Base-by-base conservation (phyloP, 352 stramenopile species). In the Phytophthora lateralis region DNA sequence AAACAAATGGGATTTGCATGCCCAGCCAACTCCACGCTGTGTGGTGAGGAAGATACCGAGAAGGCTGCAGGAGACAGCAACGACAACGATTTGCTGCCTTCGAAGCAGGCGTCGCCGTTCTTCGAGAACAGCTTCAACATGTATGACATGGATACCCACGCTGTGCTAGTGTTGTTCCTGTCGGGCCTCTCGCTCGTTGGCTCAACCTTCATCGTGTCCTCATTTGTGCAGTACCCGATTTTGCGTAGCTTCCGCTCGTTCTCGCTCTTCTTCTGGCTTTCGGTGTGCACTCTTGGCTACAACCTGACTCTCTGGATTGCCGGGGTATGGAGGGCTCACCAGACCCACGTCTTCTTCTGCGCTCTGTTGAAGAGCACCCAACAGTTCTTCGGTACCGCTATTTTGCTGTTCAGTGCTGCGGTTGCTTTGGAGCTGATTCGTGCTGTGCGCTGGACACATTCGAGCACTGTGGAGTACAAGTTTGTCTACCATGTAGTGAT, bases 1-100 rank as follows among this genome's bases (percentile, higher is more conserved):
- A 89, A 95, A 59, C 82, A 86, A 43, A 72, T 97, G 39, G 90
- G 85, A 6, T 95, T 98, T 56, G 89, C 91, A 14, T 93, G 85
- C 34, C 44, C 80, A 1, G 49, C 68, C 1, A 48, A 73, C 43
- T 88, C 81, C 55, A 56, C 50, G 15, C 45, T 78, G 1, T 93
- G 83, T 52, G 83, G 83, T 4, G 50, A 78, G 21, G 79, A 88
- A 15, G 57, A 60, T 39, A 26, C 24, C 2, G 38, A 48, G 14
- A 48, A 63, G 12, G 15, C 15, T 44, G 43, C 27, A 2, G 58
- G 54, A 35, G 55, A 56, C 27, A 52, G 41, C 15, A 54, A 64
- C 12, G 73, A 71, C 11, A 48, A 71, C 6, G 64, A 59, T 35
- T 26, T 29, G 21, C 7, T 64, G 42, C 59, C 63, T 1, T 62